phyloP scores from a whole-genome alignment of 2,329 filamentous ascomycete genomes.

The Trichoderma gracile region DNA sequence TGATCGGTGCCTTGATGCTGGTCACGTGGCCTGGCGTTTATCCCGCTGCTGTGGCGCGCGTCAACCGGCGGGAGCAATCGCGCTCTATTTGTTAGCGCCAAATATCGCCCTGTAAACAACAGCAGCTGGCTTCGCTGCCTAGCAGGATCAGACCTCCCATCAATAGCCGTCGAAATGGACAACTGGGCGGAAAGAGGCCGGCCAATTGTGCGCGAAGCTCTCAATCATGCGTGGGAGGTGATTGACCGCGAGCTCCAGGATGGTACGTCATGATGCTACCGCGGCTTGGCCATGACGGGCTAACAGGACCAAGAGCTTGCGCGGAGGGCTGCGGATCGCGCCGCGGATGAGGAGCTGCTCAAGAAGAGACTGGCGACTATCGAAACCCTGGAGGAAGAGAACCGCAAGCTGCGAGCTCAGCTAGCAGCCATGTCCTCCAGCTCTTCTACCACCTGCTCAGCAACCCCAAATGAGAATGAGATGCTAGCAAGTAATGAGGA shows the following conservation, averaged over 20 bases:
- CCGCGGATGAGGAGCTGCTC: slow-evolving; percentile 4
- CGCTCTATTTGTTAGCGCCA: slow-evolving; percentile 4
- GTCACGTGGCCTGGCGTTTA: slow-evolving; percentile 24
- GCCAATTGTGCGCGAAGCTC: slow-evolving; percentile 43
- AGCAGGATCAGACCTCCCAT: neutral
- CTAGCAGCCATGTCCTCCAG: slow-evolving; percentile 29
- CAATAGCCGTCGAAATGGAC: slow-evolving; percentile 36
- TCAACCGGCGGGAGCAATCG: slow-evolving; percentile 1
- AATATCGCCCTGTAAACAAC: neutral
- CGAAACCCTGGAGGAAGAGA: slow-evolving; percentile 46
- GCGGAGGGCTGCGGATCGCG: neutral
- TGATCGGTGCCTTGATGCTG: too few species aligned
- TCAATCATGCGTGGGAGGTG: slow-evolving; percentile 43
- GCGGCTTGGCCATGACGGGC: slow-evolving; percentile 18
- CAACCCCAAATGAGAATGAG: neutral
- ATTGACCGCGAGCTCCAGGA: slow-evolving; percentile 43
- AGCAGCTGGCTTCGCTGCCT: slow-evolving; percentile 1
- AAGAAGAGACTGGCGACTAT: slow-evolving; percentile 32
- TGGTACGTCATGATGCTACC: slow-evolving; percentile 35
- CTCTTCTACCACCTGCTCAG: neutral
- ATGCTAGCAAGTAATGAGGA: neutral
- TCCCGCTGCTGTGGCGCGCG: slow-evolving; percentile 5
- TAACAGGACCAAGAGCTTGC: slow-evolving; percentile 22
- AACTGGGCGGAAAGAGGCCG: slow-evolving; percentile 45
- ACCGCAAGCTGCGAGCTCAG: slow-evolving; percentile 43